phyloP scores from a whole-genome alignment of 2,329 filamentous ascomycete genomes.

The Colletotrichum eremochloae region DNA sequence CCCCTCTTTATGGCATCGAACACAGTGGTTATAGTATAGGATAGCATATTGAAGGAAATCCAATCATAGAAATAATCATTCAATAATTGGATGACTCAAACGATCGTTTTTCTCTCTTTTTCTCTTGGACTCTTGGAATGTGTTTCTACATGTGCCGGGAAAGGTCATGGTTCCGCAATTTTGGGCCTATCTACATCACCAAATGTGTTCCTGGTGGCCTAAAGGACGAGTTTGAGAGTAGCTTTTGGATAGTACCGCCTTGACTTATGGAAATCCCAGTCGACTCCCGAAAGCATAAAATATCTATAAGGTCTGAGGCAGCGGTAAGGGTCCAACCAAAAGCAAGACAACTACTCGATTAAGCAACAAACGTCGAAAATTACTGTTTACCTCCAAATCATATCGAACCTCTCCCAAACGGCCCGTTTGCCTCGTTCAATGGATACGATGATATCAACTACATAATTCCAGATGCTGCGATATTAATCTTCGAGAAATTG shows the following conservation, averaged over 20 bases:
- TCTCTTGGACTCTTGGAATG: neutral
- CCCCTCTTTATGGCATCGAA: neutral
- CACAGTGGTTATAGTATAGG: neutral
- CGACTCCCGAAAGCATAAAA: accelerated
- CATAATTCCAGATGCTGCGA: neutral
- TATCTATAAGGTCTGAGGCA: neutral
- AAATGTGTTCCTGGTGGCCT: neutral
- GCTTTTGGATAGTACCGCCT: neutral
- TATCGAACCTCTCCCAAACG: neutral
- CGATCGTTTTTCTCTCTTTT: neutral
- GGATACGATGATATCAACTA: too few species aligned
- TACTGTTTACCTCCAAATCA: too few species aligned
- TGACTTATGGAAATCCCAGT: neutral
- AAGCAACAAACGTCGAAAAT: neutral
- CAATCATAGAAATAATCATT: neutral
- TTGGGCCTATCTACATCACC: neutral
- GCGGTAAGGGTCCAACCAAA: neutral
- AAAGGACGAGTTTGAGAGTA: neutral
- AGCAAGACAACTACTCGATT: neutral
- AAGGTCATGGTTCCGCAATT: neutral
- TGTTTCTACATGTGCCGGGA: neutral
- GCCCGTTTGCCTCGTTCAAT: neutral
- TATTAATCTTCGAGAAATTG: neutral
- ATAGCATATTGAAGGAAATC: neutral
- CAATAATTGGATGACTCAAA: too few species aligned